These are phyloP conservation scores for Neurospora sp. DNA, from an alignment of 2,329 filamentous ascomycete species.

Conservation along the genomic window DNA sequence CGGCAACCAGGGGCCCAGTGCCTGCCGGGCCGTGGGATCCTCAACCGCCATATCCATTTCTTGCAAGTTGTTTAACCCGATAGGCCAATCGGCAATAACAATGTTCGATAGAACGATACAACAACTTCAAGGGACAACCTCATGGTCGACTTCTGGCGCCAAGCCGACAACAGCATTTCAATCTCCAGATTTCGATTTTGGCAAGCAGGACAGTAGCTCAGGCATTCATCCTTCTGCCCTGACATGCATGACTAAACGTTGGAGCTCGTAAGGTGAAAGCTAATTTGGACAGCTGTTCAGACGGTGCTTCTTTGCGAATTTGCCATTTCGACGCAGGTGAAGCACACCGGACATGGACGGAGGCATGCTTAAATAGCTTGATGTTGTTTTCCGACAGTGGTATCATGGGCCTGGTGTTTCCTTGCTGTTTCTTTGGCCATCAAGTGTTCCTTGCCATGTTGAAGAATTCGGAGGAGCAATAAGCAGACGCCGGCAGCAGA, in stretches of 20 bases:
- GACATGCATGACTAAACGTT: background rate
- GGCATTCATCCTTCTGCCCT: background rate
- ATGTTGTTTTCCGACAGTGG: background rate
- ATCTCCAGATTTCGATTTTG: background rate
- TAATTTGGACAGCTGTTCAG: background rate
- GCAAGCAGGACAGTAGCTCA: background rate
- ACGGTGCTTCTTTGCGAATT: background rate
- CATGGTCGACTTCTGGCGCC: slow-evolving; percentile 1
- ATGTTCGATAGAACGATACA: slow-evolving; percentile 4
- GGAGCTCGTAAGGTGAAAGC: background rate
- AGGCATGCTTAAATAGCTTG: background rate
- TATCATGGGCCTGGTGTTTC: background rate
- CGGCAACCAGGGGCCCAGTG: background rate
- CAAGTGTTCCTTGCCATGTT: background rate
- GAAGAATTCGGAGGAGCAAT: background rate
- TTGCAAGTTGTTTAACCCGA: slow-evolving; percentile 8
- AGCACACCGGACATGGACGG: background rate
- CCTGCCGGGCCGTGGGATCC: background rate
- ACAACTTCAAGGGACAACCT: background rate
- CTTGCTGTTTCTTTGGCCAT: background rate
- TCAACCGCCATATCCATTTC: background rate
- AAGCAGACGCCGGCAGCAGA: background rate
- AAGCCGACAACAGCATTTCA: background rate
- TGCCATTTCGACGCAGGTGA: background rate
- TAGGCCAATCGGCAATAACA: slow-evolving; percentile 12